Conservation (phyloP, 257 asterid species). For the Cruciata laevipes region DNA sequence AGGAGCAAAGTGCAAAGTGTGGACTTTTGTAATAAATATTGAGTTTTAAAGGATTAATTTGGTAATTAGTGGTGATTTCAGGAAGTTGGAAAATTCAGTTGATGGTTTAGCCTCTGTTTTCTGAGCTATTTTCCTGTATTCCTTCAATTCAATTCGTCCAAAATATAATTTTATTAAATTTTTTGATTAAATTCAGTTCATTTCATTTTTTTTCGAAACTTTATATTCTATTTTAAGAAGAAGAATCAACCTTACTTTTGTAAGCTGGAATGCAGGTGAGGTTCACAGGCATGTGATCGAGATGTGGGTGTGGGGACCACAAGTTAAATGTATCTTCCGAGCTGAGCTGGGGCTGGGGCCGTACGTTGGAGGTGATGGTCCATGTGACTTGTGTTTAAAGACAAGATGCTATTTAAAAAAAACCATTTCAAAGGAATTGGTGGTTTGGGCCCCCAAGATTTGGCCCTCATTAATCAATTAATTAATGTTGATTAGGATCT, state of each 20-base stretch:
- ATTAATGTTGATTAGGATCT: not conserved
- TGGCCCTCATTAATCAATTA: not conserved
- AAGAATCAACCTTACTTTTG: too few relatives aligned
- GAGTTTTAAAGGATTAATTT: conserved; percentile 12
- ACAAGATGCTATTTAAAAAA: conserved; percentile 8
- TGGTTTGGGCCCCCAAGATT: conserved; percentile 10
- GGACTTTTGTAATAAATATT: conserved; percentile 7
- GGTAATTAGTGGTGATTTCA: conserved; percentile 8
- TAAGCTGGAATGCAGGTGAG: conserved; percentile 18
- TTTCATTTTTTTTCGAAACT: too few relatives aligned
- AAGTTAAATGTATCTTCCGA: conserved; percentile 23
- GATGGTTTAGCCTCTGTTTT: too few relatives aligned
- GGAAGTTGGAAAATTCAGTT: not conserved
- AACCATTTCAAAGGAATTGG: not conserved
- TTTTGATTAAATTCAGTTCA: too few relatives aligned
- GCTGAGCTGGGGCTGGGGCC: conserved; percentile 24
- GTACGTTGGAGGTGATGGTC: conserved; percentile 22
- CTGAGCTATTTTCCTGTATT: too few relatives aligned
- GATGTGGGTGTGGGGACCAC: conserved; percentile 19
- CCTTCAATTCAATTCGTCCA: too few relatives aligned
- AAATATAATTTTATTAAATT: too few relatives aligned
- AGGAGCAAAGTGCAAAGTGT: not conserved
- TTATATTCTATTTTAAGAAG: too few relatives aligned
- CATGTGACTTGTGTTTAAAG: conserved; percentile 40
- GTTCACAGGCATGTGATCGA: conserved; percentile 7